A percentile compares a stretch with the other conserved stretches of the same genome.
phyloP scores from a whole-genome alignment of 306 rosid species.

The Ceratonia siliqua region DNA sequence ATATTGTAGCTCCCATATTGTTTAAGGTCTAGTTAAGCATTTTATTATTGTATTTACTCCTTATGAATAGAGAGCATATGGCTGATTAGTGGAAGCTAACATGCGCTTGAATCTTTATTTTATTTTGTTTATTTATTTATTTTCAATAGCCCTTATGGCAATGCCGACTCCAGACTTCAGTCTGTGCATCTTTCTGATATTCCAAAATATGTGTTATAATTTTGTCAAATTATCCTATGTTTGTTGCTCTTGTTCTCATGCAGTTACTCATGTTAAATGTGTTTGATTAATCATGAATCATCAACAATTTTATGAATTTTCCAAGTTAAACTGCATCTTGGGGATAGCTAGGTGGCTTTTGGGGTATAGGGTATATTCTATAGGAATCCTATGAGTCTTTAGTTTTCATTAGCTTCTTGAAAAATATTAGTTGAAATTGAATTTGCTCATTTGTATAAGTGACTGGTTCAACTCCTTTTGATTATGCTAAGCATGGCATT shows the following conservation, averaged over 20 bases:
- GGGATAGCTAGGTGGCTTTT: not conserved
- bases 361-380: not conserved
- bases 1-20: constrained; percentile 88
- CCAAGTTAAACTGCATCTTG: not conserved
- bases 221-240: constrained; percentile 16
- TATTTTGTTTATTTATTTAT: too few relatives aligned
- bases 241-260: not conserved
- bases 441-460: not conserved
- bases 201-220: constrained; percentile 91
- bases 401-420: not conserved
- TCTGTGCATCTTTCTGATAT: constrained; percentile 85
- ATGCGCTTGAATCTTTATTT: not conserved
- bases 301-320: constrained; percentile 9
- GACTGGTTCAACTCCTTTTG: not conserved
- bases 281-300: not conserved
- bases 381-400: not conserved
- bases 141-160: constrained; percentile 91
- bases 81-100: not conserved
- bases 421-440: not conserved
- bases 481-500: not conserved
- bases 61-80: not conserved
- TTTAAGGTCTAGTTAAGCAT: constrained; percentile 59
- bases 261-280: not conserved
- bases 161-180: constrained; percentile 98
- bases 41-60: not conserved